Evolutionary conservation across 2,329 filamentous ascomycete genomes (phyloP), one percentile per base, ranked within the genome.

Genomic region (Coniochaeta prunicola): DNA sequence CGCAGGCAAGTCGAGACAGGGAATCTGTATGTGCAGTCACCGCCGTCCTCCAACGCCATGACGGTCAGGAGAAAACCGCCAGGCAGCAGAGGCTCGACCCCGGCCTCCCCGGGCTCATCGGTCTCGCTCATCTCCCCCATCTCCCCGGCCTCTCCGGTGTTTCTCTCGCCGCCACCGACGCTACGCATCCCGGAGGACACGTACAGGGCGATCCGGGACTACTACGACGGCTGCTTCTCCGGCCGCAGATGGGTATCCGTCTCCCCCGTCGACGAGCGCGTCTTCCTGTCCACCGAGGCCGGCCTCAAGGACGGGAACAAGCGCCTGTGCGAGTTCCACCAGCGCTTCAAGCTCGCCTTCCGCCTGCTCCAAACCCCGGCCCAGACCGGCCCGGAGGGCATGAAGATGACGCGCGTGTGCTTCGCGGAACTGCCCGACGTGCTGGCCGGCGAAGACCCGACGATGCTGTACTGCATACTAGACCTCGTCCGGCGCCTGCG

Each of bases 351-450:
- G 48, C 28, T 57, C 6, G 60, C 58, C 21, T 48, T 58, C 6
- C 53, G 42, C 19, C 28, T 62, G 24, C 58, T 62, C 12, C 53
- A 57, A 28, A 26, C 53, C 7, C 58, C 58, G 21, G 58, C 31
- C 33, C 31, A 53, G 28, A 30, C 50, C 21, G 60, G 57, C 1
- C 48, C 57, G 2, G 57, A 59, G 21, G 60, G 60, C 21, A 56
- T 60, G 56, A 60, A 59, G 54, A 55, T 60, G 60, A 36, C 56
- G 19, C 38, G 60, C n/a, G 59, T 62, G 42, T 60, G 58, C 54
- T 62, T 60, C 48, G 60, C 60, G 28, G 58, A 60, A 57, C 45
- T 62, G 13, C 60, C 58, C 1, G 33, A 31, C 8, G 53, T 62
- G 2, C 30, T 62, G 24, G 45, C 53, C 19, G 53, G 19, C 8